Evolutionary conservation across 257 asterid species (phyloP), one percentile per base, ranked within the genome.

Genomic region (Forsythia viridissima): DNA sequence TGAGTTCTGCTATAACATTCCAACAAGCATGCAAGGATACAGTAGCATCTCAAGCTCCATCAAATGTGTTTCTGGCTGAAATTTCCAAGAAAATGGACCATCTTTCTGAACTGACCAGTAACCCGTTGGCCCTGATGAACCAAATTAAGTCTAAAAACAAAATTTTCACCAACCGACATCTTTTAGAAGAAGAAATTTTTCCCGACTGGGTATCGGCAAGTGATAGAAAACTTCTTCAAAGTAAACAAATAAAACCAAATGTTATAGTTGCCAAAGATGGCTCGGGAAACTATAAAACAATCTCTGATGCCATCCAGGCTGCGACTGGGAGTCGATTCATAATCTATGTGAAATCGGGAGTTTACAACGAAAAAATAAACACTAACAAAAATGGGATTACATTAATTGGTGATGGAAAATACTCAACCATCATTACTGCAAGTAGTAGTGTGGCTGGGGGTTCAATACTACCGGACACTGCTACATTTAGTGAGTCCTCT

Each of bases 391-490:
- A 90, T 73, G 97, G 98, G 16, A 88, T 93, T 20, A 91, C 93
- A 7, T 87, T 93, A 55, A 85, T 93, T 1, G 98, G 98, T 4
- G 96, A 91, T 30, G 97, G 98, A 0, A 93, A 90, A 80, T 90
- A 89, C 65, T 84, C 93, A 12, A 89, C 94, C 0, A 8, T 93
- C 24, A 90, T 93, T 18, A 78, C 85, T 34, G 86, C 86, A 0
- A 71, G 79, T 16, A 42, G 85, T 18, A 89, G 93, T 5, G 97
- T 86, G 10, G 85, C 68, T 24, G 81, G 81, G 6, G 86, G 89
- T n/a, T 37, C 71, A 6, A 51, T 77, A 6, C 80, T 85, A 20
- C 66, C 4, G 36, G 71, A 51, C 44, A 44, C 89, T 18, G 89
- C 85, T 36, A 82, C 89, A 65, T 78, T 85, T 46, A 48, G 89